Evolutionary conservation across 257 asterid species (phyloP).

Genomic region (Anisodus tanguticus): DNA sequence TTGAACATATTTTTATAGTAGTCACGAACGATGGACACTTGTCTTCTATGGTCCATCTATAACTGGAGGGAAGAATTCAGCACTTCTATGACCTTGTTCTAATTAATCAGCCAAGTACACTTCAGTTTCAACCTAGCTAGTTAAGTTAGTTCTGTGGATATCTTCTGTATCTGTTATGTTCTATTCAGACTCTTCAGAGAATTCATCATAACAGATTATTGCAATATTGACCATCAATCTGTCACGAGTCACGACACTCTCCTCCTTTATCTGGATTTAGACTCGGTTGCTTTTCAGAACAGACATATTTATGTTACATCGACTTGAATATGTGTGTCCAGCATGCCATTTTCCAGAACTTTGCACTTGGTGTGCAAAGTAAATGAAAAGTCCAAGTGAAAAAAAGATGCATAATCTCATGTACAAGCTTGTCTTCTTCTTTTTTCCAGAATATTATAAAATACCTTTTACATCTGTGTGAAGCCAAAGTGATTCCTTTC

Average conservation of each 20-base stretch:
- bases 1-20: neutral
- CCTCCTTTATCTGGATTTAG: neutral
- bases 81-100: neutral
- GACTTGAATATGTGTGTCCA: neutral
- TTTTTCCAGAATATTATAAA: neutral
- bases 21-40: neutral
- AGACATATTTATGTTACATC: neutral
- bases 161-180: neutral
- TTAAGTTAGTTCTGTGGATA: neutral
- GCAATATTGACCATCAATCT: neutral
- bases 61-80: neutral
- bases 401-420: neutral
- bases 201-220: neutral
- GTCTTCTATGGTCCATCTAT: neutral
- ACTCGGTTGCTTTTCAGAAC: neutral
- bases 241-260: neutral
- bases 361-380: neutral
- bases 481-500: constrained; percentile 53
- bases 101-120: neutral
- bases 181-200: neutral
- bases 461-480: constrained; percentile 26
- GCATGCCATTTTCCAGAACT: neutral
- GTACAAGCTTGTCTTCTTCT: neutral
- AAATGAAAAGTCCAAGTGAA: neutral
- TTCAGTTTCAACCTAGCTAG: neutral